These are phyloP conservation scores for Macrocystidia cucumis DNA, from an alignment of 1,284 basidiomycete genomes.

Conservation along the genomic window DNA sequence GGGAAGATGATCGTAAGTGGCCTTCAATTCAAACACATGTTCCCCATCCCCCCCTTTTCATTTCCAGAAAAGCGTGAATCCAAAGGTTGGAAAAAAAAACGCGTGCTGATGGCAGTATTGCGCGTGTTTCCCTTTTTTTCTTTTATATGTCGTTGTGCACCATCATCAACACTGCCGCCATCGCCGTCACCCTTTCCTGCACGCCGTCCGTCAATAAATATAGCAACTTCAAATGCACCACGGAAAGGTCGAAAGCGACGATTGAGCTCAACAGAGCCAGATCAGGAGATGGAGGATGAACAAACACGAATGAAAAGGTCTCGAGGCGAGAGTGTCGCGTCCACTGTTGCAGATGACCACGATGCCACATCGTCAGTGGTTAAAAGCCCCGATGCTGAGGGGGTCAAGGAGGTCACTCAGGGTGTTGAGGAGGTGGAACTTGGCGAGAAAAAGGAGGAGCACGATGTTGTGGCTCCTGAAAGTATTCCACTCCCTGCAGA, in stretches of 20 bases:
- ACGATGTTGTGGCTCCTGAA: conserved; percentile 28
- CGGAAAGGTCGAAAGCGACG: conserved; percentile 60
- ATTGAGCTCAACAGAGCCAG: conserved; percentile 41
- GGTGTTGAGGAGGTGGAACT: conserved; percentile 65
- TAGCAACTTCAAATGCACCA: conserved; percentile 70
- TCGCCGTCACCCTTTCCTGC: too few relatives aligned
- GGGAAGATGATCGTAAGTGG: conserved; percentile 65
- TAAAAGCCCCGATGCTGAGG: conserved; percentile 28
- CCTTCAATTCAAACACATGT: conserved; percentile 5
- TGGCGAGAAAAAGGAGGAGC: conserved; percentile 28
- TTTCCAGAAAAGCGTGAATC: too few relatives aligned
- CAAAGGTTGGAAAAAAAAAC: conserved; percentile 8
- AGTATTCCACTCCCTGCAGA: conserved; percentile 48
- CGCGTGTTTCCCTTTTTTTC: conserved; percentile 10
- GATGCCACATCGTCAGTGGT: conserved; percentile 11
- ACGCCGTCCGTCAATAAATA: too few relatives aligned
- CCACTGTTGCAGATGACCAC: conserved; percentile 15
- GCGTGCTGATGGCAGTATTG: conserved; percentile 13
- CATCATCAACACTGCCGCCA: too few relatives aligned
- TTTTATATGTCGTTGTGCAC: too few relatives aligned
- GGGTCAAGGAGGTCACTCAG: conserved; percentile 59
- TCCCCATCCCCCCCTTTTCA: conserved; percentile 8
- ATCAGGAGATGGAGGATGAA: conserved; percentile 24
- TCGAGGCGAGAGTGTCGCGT: conserved; percentile 21
- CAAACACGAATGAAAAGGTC: conserved; percentile 39